Conservation (phyloP, 371 early-diverging fungal genomes). For the Mucor velutinosus region DNA sequence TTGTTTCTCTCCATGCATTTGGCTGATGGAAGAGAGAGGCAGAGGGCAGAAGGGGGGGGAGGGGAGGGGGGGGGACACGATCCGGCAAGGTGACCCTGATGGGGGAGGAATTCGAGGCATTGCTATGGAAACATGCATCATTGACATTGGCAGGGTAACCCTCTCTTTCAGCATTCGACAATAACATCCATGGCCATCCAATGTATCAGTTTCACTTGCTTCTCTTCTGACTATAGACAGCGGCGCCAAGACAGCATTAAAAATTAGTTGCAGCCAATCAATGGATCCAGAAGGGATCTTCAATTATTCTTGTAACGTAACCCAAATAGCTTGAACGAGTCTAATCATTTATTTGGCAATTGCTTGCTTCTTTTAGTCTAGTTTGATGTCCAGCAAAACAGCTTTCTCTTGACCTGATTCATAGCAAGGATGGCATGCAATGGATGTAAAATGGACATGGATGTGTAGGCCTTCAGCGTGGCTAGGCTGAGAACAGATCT, state of each 20-base stretch:
- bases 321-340: not conserved
- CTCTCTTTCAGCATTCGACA: not conserved
- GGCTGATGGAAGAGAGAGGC: too few relatives aligned
- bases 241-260: slow-evolving; percentile 3
- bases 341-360: slow-evolving; percentile 2
- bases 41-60: not conserved
- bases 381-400: not conserved
- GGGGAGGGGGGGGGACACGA: not conserved
- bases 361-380: not conserved
- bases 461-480: not conserved
- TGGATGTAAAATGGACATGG: not conserved
- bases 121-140: not conserved
- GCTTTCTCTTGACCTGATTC: not conserved
- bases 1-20: not conserved
- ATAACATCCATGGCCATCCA: not conserved
- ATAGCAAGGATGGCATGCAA: not conserved
- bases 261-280: slow-evolving; percentile 1
- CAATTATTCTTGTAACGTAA: slow-evolving; percentile 6
- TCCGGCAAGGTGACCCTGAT: not conserved
- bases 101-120: too few relatives aligned
- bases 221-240: not conserved
- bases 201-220: not conserved
- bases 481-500: not conserved
- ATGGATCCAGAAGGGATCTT: not conserved
- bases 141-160: not conserved